Base-by-base conservation (phyloP, 768 basidiomycete species). In the Mycena chlorophos region DNA sequence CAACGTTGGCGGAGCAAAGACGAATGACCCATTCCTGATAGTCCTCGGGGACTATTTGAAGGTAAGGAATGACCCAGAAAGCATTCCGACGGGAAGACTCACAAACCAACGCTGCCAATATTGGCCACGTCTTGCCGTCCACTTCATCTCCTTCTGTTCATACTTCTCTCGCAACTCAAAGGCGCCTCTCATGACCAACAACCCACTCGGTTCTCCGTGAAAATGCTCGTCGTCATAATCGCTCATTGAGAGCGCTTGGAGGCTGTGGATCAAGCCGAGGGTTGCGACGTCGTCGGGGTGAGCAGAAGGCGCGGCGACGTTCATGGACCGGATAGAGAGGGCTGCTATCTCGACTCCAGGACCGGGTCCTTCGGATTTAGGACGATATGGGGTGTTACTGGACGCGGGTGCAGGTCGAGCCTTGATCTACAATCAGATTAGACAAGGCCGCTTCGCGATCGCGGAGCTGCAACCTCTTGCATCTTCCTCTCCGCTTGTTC, bases 1-100 rank as follows among this genome's bases (percentile, higher is more conserved):
- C 1, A 86, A 66, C 26, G 75, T 74, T 1, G 60, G 48, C 0
- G 67, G 64, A 0, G 76, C 75, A 42, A 77, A 76, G 13, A n/a
- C 47, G 49, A 67, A 72, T 0, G 54, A 40, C 10, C 55, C 55
- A 5, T 70, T 63, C 40, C 22, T 42, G 8, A 42, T 42, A 5
- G 14, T 8, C 6, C n/a, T 42, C 40, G n/a, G 13, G 5, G 40
- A 5, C 40, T 42, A 34, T 17, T 8, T 34, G 17, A 17, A 8
- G 31, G 8, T 34, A 34, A 17, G 17, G 31, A 34, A 17, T 34
- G 8, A 17, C 8, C 31, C 31, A 17, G 8, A 34, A 34, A 34
- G 8, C 8, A 34, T 17, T 8, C 8, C 31, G 8, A 34, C 31
- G 31, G 8, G 22, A 6, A 6, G 40, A 5, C 40, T 8, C 8